A percentile compares a stretch with the other conserved stretches of the same genome.
phyloP scores from a whole-genome alignment of 2,329 filamentous ascomycete species.

The Acrocalymma vagum region DNA sequence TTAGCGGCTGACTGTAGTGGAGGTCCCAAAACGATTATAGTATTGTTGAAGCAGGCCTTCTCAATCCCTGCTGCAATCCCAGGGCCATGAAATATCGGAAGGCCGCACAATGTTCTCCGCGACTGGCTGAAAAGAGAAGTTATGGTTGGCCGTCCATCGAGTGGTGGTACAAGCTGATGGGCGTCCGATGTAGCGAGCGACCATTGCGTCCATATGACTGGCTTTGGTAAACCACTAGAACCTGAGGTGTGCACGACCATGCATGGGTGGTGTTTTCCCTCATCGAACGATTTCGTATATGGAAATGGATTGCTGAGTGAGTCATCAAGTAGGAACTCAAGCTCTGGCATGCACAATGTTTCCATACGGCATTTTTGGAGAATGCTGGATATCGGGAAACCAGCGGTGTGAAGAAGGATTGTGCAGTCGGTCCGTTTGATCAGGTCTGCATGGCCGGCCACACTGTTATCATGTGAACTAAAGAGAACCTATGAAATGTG shows the following conservation, averaged over 20 bases:
- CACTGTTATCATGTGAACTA: conserved; percentile 35
- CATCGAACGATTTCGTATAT: conserved; percentile 36
- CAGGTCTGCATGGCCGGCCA: conserved; percentile 33
- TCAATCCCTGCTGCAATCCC: conserved; percentile 23
- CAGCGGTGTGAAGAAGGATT: conserved; percentile 34
- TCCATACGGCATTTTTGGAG: conserved; percentile 33
- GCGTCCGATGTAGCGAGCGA: conserved; percentile 22
- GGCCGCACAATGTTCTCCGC: conserved; percentile 23
- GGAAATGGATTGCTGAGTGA: conserved; percentile 23
- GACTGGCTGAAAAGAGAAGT: conserved; percentile 13
- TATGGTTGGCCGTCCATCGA: conserved; percentile 27
- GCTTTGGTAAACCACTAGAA: conserved; percentile 48
- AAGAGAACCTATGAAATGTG: conserved; percentile 25
- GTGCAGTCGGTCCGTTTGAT: conserved; percentile 34
- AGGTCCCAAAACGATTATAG: conserved; percentile 27
- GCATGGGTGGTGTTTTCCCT: conserved; percentile 40
- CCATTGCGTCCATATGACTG: conserved; percentile 41
- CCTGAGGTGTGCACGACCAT: conserved; percentile 49
- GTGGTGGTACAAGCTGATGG: conserved; percentile 25
- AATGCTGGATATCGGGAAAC: conserved; percentile 29
- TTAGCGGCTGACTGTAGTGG: conserved; percentile 21
- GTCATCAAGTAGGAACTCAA: conserved; percentile 31
- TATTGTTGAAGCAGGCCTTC: conserved; percentile 24
- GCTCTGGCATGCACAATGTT: conserved; percentile 31
- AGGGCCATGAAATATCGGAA: conserved; percentile 28